Conservation (phyloP, 2,329 filamentous ascomycete species). For the Diplodia sapinea region DNA sequence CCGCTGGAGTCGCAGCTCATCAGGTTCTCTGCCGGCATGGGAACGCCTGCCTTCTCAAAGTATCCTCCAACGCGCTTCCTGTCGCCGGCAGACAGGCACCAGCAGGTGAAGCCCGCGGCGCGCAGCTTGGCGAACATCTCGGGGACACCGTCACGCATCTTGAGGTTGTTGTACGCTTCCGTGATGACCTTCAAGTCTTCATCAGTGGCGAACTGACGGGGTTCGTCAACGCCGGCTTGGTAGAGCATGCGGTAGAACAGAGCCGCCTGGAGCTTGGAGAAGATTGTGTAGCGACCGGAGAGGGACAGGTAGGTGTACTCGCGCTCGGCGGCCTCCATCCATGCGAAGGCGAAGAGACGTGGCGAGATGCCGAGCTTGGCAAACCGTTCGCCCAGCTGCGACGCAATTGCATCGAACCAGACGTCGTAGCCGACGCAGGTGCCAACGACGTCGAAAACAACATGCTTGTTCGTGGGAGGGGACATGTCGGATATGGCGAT, state of each 20-base stretch:
- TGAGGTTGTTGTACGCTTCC: conserved; percentile 44
- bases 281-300: conserved; percentile 52
- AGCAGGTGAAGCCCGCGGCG: conserved; percentile 57
- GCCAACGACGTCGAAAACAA: conserved; percentile 55
- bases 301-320: conserved; percentile 59
- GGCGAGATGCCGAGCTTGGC: conserved; percentile 47
- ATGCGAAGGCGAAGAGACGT: conserved; percentile 54
- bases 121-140: conserved; percentile 54
- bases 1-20: conserved; percentile 58
- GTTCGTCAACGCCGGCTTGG: conserved; percentile 53
- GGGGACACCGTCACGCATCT: conserved; percentile 48
- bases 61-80: conserved; percentile 58
- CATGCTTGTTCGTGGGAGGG: conserved; percentile 24
- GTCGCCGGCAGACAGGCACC: conserved; percentile 62
- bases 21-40: conserved; percentile 59
- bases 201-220: conserved; percentile 50
- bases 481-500: not conserved
- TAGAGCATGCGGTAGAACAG: conserved; percentile 58
- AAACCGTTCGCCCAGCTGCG: conserved; percentile 52
- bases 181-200: conserved; percentile 52
- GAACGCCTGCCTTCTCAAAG: conserved; percentile 56
- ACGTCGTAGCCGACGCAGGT: conserved; percentile 57
- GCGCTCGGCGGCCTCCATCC: conserved; percentile 56
- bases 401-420: conserved; percentile 51
- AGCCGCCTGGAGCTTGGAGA: conserved; percentile 51